Percentiles rank a stretch among this genome's conserved stretches.
Evolutionary conservation across 148 eudicot genomes (phyloP).

Genomic region (Hydrangea macrophylla): DNA sequence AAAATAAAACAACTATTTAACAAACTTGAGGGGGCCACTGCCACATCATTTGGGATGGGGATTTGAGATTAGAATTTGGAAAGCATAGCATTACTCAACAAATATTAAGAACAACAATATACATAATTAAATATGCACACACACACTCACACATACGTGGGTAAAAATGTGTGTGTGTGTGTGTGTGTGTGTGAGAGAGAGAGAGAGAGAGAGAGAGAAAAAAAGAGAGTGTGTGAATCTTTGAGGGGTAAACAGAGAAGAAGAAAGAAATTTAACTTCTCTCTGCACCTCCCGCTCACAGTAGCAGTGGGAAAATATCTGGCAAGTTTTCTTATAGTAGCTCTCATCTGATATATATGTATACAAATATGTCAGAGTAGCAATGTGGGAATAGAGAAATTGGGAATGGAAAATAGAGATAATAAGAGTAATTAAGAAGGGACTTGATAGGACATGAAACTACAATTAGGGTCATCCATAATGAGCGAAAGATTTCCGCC

Average conservation of each 20-base stretch:
- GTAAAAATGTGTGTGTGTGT: no score
- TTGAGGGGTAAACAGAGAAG: not conserved
- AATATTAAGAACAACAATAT: not conserved
- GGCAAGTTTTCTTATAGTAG: conserved; percentile 70
- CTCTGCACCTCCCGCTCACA: conserved; percentile 90
- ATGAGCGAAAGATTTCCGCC: conserved; percentile 93
- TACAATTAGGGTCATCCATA: conserved; percentile 78
- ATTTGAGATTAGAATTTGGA: no score
- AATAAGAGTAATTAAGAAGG: not conserved
- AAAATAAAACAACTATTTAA: no score
- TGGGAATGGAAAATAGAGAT: not conserved
- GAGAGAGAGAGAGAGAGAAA: no score
- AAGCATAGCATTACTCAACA: not conserved
- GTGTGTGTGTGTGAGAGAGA: no score
- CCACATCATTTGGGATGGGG: no score
- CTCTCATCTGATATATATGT: conserved; percentile 82
- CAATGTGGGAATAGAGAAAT: not conserved
- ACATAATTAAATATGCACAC: no score
- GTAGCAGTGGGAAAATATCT: conserved; percentile 86
- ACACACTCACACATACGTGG: no score
- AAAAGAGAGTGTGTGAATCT: no score
- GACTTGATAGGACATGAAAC: conserved; percentile 78
- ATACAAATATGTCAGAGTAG: not conserved
- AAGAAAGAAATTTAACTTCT: conserved; percentile 55
- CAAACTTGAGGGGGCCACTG: no score